Evolutionary conservation across 164 flowering plant genomes (phyloP), one percentile per base, ranked within the genome.

Genomic region (Houttuynia cordata): DNA sequence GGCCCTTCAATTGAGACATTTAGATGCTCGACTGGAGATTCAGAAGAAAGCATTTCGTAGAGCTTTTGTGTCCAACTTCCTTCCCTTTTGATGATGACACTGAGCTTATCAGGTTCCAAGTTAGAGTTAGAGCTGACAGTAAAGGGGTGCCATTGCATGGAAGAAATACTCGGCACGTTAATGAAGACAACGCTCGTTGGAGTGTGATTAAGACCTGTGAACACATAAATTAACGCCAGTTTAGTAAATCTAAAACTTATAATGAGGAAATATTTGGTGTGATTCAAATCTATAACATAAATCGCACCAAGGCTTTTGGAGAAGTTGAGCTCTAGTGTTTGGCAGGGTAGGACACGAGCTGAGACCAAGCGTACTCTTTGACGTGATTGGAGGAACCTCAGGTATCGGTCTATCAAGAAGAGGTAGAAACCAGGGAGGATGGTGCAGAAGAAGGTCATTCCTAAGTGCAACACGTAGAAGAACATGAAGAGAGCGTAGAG

Each of bases 401-500:
- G 56, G 76, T 65, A 88, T 0, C 96, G 96, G 64, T 92, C 96
- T 20, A 92, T 70, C 45, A 85, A n/a, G 80, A 92, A 92, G 74
- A 92, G 95, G 74, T 78, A 88, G 63, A 92, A 73, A 0, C 93
- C 83, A 21, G 96, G 98, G 53, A 92, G 91, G 78, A 81, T 80
- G 20, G 76, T 78, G 79, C 51, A 72, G 45, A 82, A 59, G 50
- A 64, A 83, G 19, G 73, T 25, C 8, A 88, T 73, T 41, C 96
- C 93, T 7, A 81, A 78, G 55, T 92, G 98, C 25, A 87, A 63
- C 12, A 85, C 49, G 71, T 80, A 92, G 78, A 92, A 87, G 61
- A 92, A 10, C 34, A 88, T 45, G 72, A 87, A 88, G 62, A 78
- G 59, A 59, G 77, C 65, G 80, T 92, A 92, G 57, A 92, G 80